These are phyloP conservation scores for Diaporthe velutina DNA, from an alignment of 2,329 filamentous ascomycete genomes.

Conservation along the genomic window DNA sequence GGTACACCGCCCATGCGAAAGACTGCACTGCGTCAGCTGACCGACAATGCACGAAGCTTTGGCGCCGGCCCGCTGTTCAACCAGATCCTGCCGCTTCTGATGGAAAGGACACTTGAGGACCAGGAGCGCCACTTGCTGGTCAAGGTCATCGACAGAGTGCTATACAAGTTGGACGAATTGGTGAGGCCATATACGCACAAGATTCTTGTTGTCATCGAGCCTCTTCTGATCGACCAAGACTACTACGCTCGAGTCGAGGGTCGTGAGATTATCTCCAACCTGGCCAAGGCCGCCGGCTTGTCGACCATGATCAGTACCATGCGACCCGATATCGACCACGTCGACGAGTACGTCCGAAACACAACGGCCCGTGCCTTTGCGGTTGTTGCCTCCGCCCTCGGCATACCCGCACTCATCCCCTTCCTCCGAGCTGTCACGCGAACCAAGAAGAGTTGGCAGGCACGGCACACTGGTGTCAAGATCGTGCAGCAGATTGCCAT, in stretches of 20 bases:
- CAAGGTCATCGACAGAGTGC: slow-evolving; percentile 98
- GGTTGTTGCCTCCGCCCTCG: slow-evolving; percentile 94
- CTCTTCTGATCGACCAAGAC: slow-evolving; percentile 98
- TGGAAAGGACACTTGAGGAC: slow-evolving; percentile 98
- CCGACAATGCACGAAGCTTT: slow-evolving; percentile 96
- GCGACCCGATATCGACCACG: slow-evolving; percentile 98
- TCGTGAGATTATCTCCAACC: slow-evolving; percentile 98
- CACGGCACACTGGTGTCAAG: slow-evolving; percentile 97
- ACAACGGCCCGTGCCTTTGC: slow-evolving; percentile 97
- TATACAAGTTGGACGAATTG: slow-evolving; percentile 98
- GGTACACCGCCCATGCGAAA: slow-evolving; percentile 99
- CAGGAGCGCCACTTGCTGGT: slow-evolving; percentile 98
- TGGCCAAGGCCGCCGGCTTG: slow-evolving; percentile 94
- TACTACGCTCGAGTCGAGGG: slow-evolving; percentile 99
- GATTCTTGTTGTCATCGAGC: slow-evolving; percentile 98
- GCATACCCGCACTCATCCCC: slow-evolving; percentile 93
- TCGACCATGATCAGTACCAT: slow-evolving; percentile 99
- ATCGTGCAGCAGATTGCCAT: slow-evolving; percentile 99
- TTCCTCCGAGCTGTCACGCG: slow-evolving; percentile 96
- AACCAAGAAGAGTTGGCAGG: slow-evolving; percentile 99
- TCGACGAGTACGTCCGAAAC: slow-evolving; percentile 98
- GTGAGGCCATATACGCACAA: slow-evolving; percentile 98
- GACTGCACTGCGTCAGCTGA: slow-evolving; percentile 95
- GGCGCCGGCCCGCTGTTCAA: slow-evolving; percentile 95
- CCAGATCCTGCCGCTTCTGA: slow-evolving; percentile 94